Percentiles rank a stretch among this genome's conserved stretches.
These are phyloP conservation scores for Pouteria glomerata DNA, from an alignment of 148 eudicot genomes.

Conservation along the genomic window DNA sequence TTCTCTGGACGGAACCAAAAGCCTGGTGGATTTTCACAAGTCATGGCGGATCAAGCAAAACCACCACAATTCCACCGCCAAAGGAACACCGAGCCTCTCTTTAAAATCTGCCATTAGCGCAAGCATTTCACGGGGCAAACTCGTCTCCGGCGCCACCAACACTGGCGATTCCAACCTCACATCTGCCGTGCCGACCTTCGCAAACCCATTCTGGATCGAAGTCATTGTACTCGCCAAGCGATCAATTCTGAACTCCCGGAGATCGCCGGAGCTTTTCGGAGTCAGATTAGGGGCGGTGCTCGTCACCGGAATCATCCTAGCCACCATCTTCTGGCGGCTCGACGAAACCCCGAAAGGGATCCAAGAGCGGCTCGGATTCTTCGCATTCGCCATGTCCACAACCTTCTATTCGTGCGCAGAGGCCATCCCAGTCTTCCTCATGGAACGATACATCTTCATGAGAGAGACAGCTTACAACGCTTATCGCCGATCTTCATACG, in stretches of 20 bases:
- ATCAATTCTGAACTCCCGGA: slow-evolving; percentile 52
- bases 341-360: slow-evolving; percentile 71
- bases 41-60: slow-evolving; percentile 39
- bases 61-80: not conserved
- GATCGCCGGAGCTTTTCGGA: slow-evolving; percentile 65
- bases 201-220: slow-evolving; percentile 80
- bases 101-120: slow-evolving; percentile 66
- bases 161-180: slow-evolving; percentile 18
- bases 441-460: slow-evolving; percentile 75
- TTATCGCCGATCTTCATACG: slow-evolving; percentile 75
- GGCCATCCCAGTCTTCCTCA: slow-evolving; percentile 73
- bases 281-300: slow-evolving; percentile 63
- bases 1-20: slow-evolving; percentile 41
- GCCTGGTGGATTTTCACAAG: slow-evolving; percentile 48
- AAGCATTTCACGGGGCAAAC: slow-evolving; percentile 77
- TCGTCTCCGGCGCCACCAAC: slow-evolving; percentile 57
- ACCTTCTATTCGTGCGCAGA: slow-evolving; percentile 91
- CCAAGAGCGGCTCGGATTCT: slow-evolving; percentile 71
- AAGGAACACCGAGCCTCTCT: slow-evolving; percentile 28
- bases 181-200: slow-evolving; percentile 52
- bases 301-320: slow-evolving; percentile 67
- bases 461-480: slow-evolving; percentile 85
- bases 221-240: slow-evolving; percentile 56
- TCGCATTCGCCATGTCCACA: slow-evolving; percentile 87
- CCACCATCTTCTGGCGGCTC: slow-evolving; percentile 66